phyloP scores from a whole-genome alignment of 768 basidiomycete species.

The Hygrocybe punicea region DNA sequence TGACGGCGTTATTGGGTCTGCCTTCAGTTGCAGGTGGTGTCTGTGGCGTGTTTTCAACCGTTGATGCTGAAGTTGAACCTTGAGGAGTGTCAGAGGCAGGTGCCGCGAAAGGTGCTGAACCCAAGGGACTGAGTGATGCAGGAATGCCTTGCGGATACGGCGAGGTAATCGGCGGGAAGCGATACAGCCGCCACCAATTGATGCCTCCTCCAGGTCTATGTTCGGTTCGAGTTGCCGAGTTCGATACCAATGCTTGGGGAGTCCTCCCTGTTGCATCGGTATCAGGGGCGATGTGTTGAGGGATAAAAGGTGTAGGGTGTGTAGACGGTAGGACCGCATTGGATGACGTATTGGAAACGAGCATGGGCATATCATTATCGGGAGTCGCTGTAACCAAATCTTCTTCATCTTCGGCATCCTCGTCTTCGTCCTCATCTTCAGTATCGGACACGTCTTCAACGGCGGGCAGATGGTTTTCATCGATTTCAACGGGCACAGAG shows the following conservation, averaged over 20 bases:
- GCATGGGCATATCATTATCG: conserved; percentile 18
- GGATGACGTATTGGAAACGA: background rate
- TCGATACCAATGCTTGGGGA: background rate
- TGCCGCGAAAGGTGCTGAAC: background rate
- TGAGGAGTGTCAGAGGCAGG: background rate
- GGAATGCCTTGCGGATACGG: conserved; percentile 20
- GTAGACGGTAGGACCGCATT: background rate
- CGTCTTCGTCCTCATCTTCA: conserved; percentile 27
- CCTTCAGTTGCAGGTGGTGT: conserved; percentile 7
- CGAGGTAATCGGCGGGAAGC: conserved; percentile 69
- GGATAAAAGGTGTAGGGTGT: background rate
- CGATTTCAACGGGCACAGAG: background rate
- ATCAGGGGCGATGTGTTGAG: background rate
- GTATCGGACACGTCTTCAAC: conserved; percentile 39
- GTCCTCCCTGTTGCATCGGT: background rate
- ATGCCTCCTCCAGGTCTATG: conserved; percentile 42
- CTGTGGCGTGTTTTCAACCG: background rate
- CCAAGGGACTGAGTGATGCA: background rate
- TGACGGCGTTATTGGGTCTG: conserved; percentile 45
- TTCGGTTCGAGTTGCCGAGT: conserved; percentile 4
- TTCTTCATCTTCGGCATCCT: conserved; percentile 8
- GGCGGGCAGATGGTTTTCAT: conserved; percentile 27
- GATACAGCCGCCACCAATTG: conserved; percentile 81
- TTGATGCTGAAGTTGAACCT: background rate
- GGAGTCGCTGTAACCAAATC: background rate